Evolutionary conservation across 2,329 filamentous ascomycete genomes (phyloP).

Genomic region (Pestalotiopsis sp.): DNA sequence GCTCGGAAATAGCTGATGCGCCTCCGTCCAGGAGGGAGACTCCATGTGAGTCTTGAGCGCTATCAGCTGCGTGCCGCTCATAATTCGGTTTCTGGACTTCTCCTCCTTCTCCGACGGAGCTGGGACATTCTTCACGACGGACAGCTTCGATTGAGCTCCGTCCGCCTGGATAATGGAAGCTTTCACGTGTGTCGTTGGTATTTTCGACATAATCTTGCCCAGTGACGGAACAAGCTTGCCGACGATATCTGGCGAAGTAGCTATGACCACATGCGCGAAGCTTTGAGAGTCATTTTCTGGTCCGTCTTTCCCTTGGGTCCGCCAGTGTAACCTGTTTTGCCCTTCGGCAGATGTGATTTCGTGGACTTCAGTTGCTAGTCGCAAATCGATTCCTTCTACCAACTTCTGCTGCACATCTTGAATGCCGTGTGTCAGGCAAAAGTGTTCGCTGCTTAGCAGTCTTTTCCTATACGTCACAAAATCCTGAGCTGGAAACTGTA

Average conservation of each 20-base stretch:
- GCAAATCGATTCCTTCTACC: conserved; percentile 41
- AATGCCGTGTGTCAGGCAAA: conserved; percentile 52
- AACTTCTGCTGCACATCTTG: conserved; percentile 51
- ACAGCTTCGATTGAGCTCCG: not conserved
- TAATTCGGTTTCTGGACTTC: not conserved
- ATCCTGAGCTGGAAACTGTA: conserved; percentile 56
- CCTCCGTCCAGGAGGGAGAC: not conserved
- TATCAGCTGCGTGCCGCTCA: not conserved
- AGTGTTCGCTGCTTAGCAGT: conserved; percentile 51
- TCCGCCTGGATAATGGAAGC: not conserved
- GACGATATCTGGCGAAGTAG: not conserved
- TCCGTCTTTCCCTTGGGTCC: not conserved
- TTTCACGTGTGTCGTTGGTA: not conserved
- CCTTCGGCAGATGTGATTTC: conserved; percentile 38
- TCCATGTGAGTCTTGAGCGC: not conserved
- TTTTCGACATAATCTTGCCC: not conserved
- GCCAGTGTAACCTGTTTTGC: not conserved
- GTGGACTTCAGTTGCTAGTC: conserved; percentile 41
- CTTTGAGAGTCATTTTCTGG: not conserved
- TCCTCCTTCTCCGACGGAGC: not conserved
- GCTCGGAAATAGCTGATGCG: not conserved
- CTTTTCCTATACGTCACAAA: conserved; percentile 52
- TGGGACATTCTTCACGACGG: not conserved
- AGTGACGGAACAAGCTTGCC: not conserved
- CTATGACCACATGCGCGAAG: not conserved